phyloP scores from a whole-genome alignment of 176 grass and related monocot species.

The Alopecurus myosuroides region DNA sequence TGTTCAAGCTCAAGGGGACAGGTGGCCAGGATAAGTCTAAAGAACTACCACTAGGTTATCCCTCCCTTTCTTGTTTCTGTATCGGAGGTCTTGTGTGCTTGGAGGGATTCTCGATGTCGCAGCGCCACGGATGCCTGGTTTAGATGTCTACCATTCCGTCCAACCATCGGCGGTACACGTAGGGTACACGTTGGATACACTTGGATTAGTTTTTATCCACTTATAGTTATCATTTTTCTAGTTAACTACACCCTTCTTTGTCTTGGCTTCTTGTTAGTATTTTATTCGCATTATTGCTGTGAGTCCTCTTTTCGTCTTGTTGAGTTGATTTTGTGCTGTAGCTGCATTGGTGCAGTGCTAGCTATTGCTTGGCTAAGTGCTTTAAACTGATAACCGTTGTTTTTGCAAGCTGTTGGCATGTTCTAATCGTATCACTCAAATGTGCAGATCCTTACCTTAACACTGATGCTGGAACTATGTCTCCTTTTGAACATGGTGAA shows the following conservation, averaged over 20 bases:
- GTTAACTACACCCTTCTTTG: slow-evolving; percentile 5
- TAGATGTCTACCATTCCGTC: background rate
- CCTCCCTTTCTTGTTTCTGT: slow-evolving; percentile 16
- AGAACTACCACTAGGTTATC: slow-evolving; percentile 2
- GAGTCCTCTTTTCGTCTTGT: background rate
- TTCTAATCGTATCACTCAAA: background rate
- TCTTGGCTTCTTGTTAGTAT: background rate
- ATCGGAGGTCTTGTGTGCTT: background rate
- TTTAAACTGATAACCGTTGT: background rate
- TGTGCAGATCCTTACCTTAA: slow-evolving; percentile 39
- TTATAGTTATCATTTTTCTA: background rate
- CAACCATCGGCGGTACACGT: background rate
- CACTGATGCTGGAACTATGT: slow-evolving; percentile 43
- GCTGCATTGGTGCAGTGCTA: background rate
- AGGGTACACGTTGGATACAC: slow-evolving; percentile 13
- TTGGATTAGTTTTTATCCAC: background rate
- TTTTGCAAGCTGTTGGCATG: background rate
- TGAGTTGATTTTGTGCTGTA: background rate
- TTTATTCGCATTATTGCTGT: background rate
- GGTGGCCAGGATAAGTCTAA: slow-evolving; percentile 1
- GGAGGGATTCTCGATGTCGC: slow-evolving; percentile 1
- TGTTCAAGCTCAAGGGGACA: background rate
- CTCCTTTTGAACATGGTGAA: slow-evolving; percentile 30
- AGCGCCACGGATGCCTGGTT: background rate
- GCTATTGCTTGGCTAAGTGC: background rate